Conservation (phyloP, 768 basidiomycete species). For the Hortiboletus flavorubellus region DNA sequence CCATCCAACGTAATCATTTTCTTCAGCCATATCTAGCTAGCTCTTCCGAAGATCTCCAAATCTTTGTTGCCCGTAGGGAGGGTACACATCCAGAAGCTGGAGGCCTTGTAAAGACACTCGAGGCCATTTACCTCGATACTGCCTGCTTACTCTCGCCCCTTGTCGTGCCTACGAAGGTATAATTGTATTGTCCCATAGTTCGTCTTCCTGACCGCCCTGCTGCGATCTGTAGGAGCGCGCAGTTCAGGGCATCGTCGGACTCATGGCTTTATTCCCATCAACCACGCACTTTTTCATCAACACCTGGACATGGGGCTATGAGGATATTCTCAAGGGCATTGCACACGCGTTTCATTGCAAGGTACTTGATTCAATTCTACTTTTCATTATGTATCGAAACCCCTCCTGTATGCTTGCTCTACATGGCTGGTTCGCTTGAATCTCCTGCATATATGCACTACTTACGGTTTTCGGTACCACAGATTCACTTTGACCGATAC, state of each 20-base stretch:
- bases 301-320: conserved; percentile 96
- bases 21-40: conserved; percentile 65
- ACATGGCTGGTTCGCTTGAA: not conserved
- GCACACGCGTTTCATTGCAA: conserved; percentile 60
- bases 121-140: conserved; percentile 84
- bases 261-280: conserved; percentile 66
- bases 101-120: conserved; percentile 47
- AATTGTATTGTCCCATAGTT: not conserved
- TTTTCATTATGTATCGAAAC: not conserved
- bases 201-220: not conserved
- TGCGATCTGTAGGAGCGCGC: conserved; percentile 52
- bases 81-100: conserved; percentile 21
- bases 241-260: conserved; percentile 57
- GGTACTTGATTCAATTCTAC: conserved; percentile 33
- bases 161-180: conserved; percentile 60
- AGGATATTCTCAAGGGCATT: conserved; percentile 80
- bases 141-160: conserved; percentile 54
- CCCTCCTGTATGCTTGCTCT: not conserved
- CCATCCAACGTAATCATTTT: conserved; percentile 63
- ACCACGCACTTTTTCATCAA: conserved; percentile 84
- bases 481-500: conserved; percentile 93
- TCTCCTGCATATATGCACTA: conserved; percentile 4
- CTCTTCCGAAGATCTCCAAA: conserved; percentile 21
- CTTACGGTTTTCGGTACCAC: conserved; percentile 1
- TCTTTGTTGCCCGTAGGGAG: conserved; percentile 26